Evolutionary conservation across 1,284 basidiomycete species (phyloP).

Genomic region (Cutaneotrichosporon spelunceum): DNA sequence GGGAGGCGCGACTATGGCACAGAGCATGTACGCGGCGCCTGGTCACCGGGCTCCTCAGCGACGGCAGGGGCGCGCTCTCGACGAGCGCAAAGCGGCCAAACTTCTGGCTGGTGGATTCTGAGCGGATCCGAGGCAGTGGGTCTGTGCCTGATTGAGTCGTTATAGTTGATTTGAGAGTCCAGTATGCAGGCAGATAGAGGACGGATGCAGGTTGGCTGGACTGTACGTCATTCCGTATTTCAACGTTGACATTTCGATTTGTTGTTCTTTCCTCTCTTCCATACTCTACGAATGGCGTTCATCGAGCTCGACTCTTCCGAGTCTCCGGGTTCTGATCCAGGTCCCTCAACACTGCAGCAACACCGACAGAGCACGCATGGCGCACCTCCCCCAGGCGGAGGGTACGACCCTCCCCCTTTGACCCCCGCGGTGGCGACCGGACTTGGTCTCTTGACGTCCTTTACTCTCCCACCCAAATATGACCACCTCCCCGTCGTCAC

Average conservation of each 20-base stretch:
- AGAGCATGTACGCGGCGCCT: constrained; percentile 44
- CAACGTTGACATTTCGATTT: background rate
- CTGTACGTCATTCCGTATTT: background rate
- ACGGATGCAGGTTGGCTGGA: too few relatives aligned
- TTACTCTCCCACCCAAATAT: constrained; percentile 42
- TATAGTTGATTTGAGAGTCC: background rate
- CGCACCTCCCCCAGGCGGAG: background rate
- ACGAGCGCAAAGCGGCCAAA: constrained; percentile 49
- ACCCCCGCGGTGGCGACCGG: background rate
- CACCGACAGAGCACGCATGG: background rate
- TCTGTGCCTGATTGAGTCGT: background rate
- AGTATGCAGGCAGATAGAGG: too few relatives aligned
- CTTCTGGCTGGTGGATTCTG: constrained; percentile 48
- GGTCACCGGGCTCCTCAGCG: constrained; percentile 27
- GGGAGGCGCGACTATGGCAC: constrained; percentile 30
- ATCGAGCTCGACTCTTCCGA: background rate
- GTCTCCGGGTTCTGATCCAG: background rate
- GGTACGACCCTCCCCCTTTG: background rate
- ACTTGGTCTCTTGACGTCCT: background rate
- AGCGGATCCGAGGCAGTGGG: constrained; percentile 9
- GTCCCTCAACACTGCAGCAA: background rate
- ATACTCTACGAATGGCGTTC: background rate
- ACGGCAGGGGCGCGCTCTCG: constrained; percentile 32
- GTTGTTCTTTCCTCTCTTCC: background rate
- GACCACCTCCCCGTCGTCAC: constrained; percentile 77